Evolutionary conservation across 352 stramenopile species (phyloP).

Genomic region (Phytophthora pseudosyringae): DNA sequence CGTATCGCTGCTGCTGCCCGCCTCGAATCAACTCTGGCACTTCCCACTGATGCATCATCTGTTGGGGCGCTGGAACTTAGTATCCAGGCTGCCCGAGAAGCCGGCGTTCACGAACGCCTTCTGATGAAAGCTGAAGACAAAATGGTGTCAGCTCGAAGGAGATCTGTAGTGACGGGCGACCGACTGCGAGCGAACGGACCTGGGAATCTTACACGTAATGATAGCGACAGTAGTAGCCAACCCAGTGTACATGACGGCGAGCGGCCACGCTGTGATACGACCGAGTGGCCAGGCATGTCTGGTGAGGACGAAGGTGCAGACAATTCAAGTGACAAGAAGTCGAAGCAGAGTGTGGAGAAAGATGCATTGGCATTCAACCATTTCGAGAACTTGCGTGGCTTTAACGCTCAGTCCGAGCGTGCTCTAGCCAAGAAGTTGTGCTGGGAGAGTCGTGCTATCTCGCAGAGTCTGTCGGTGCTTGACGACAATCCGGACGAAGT

Average conservation of each 20-base stretch:
- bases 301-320: slow-evolving; percentile 40
- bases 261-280: slow-evolving; percentile 50
- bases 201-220: slow-evolving; percentile 27
- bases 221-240: slow-evolving; percentile 41
- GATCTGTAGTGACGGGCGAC: slow-evolving; percentile 27
- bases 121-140: slow-evolving; percentile 71
- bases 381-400: slow-evolving; percentile 71
- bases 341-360: slow-evolving; percentile 42
- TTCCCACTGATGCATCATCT: slow-evolving; percentile 52
- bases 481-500: slow-evolving; percentile 48
- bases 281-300: slow-evolving; percentile 44
- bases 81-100: slow-evolving; percentile 64
- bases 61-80: slow-evolving; percentile 59
- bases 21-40: slow-evolving; percentile 51
- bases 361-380: slow-evolving; percentile 67
- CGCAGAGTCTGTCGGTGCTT: slow-evolving; percentile 66
- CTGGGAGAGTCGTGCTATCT: slow-evolving; percentile 72
- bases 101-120: slow-evolving; percentile 64
- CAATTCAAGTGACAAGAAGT: slow-evolving; percentile 41
- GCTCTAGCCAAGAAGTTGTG: slow-evolving; percentile 56
- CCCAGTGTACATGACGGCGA: slow-evolving; percentile 18
- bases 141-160: slow-evolving; percentile 39
- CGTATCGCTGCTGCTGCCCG: slow-evolving; percentile 53
- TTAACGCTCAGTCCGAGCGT: slow-evolving; percentile 55
- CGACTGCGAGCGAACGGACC: slow-evolving; percentile 32